These are phyloP conservation scores for Verticillium longisporum DNA, from an alignment of 2,329 filamentous ascomycete species.

Conservation along the genomic window DNA sequence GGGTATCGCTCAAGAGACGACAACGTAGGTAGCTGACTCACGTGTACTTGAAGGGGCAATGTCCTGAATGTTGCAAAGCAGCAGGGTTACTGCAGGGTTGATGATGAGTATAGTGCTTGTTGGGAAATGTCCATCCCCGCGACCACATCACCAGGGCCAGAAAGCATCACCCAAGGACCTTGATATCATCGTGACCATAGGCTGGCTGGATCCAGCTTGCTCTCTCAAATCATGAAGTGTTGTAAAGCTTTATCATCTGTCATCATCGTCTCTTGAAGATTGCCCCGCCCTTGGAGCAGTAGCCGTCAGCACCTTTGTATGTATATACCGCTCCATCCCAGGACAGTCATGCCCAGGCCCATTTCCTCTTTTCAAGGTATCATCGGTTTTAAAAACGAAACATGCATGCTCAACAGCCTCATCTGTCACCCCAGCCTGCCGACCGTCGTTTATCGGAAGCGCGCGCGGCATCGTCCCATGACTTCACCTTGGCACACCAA, in stretches of 20 bases:
- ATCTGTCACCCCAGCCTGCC: background rate
- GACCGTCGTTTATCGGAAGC: slow-evolving; percentile 57
- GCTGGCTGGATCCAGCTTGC: background rate
- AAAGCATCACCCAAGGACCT: background rate
- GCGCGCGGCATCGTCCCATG: slow-evolving; percentile 91
- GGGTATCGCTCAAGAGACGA: too few species aligned
- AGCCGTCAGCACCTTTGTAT: background rate
- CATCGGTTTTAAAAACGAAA: slow-evolving; percentile 11
- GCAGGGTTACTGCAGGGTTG: background rate
- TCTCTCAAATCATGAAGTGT: background rate
- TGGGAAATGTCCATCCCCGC: background rate
- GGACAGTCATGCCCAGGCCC: background rate
- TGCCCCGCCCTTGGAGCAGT: background rate
- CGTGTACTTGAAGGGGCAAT: background rate
- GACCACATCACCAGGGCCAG: background rate
- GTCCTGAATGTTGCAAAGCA: background rate
- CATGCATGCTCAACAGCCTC: background rate
- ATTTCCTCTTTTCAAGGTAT: slow-evolving; percentile 10
- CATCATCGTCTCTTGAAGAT: background rate
- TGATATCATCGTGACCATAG: background rate
- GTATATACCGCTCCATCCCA: background rate
- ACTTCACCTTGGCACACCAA: slow-evolving; percentile 98
- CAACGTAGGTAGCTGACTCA: too few species aligned
- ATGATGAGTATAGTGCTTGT: background rate
- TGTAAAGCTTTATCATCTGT: background rate